Conservation (phyloP, 2,329 filamentous ascomycete genomes). For the Penicillium sclerotigenum region DNA sequence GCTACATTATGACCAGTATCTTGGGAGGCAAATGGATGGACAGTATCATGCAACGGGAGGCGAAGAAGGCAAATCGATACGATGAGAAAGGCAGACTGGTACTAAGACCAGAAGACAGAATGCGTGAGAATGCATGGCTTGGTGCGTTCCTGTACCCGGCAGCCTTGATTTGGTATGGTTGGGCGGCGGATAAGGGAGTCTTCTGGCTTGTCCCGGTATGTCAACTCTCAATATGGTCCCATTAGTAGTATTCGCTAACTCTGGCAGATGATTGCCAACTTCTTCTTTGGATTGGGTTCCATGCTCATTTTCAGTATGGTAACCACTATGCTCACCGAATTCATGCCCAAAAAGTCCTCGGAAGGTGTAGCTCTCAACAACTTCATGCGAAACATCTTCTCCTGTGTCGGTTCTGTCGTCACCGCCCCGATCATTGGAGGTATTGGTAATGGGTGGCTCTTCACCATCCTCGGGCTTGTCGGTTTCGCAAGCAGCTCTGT, state of each 20-base stretch:
- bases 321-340: conserved; percentile 83
- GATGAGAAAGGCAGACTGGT: conserved; percentile 64
- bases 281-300: conserved; percentile 70
- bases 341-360: conserved; percentile 69
- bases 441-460: conserved; percentile 74
- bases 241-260: neutral
- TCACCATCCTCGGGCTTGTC: conserved; percentile 59
- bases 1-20: conserved; percentile 67
- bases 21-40: conserved; percentile 77
- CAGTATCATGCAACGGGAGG: conserved; percentile 73
- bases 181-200: conserved; percentile 63
- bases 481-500: conserved; percentile 57
- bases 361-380: conserved; percentile 78
- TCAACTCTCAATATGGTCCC: neutral
- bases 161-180: conserved; percentile 73
- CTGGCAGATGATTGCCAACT: conserved; percentile 57
- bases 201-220: conserved; percentile 59
- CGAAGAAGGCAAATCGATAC: conserved; percentile 65
- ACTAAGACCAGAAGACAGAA: conserved; percentile 73
- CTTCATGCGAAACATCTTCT: conserved; percentile 74
- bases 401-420: conserved; percentile 67
- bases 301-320: conserved; percentile 75
- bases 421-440: conserved; percentile 67
- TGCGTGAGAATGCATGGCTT: conserved; percentile 78
- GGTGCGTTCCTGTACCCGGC: conserved; percentile 68